These are phyloP conservation scores for Mycena venus DNA, from an alignment of 768 basidiomycete genomes.

Conservation along the genomic window DNA sequence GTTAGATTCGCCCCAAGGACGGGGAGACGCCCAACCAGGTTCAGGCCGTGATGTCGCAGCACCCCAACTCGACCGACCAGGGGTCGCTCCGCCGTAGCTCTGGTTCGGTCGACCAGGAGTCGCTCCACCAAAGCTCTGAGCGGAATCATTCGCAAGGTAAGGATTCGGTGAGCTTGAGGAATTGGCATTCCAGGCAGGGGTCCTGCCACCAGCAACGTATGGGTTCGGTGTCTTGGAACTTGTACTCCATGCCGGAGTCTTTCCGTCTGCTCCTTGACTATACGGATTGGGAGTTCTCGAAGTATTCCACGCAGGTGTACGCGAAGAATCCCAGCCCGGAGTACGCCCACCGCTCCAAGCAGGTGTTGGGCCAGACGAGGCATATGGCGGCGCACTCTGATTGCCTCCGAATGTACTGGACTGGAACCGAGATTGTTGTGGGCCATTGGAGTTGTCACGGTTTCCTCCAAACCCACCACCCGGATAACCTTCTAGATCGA, in stretches of 20 bases:
- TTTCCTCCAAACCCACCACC: constrained; percentile 20
- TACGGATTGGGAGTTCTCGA: constrained; percentile 54
- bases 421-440: constrained; percentile 17
- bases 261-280: constrained; percentile 60
- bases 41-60: constrained; percentile 24
- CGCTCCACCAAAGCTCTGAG: constrained; percentile 43
- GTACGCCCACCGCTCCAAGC: constrained; percentile 46
- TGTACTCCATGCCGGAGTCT: constrained; percentile 79
- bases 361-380: constrained; percentile 38
- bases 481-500: constrained; percentile 57
- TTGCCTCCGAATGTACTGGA: constrained; percentile 37
- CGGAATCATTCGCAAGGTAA: constrained; percentile 24
- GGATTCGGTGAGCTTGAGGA: constrained; percentile 41
- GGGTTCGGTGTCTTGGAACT: constrained; percentile 80
- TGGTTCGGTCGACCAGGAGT: constrained; percentile 40
- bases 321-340: constrained; percentile 45
- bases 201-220: constrained; percentile 62
- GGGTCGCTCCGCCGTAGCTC: constrained; percentile 43
- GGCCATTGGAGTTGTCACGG: constrained; percentile 11
- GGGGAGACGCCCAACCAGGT: constrained; percentile 30
- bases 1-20: constrained; percentile 27
- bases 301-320: constrained; percentile 37
- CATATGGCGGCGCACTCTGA: constrained; percentile 32
- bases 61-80: constrained; percentile 46
- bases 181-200: constrained; percentile 53